phyloP scores from a whole-genome alignment of 345 rosid species.

The Salix purpurea region DNA sequence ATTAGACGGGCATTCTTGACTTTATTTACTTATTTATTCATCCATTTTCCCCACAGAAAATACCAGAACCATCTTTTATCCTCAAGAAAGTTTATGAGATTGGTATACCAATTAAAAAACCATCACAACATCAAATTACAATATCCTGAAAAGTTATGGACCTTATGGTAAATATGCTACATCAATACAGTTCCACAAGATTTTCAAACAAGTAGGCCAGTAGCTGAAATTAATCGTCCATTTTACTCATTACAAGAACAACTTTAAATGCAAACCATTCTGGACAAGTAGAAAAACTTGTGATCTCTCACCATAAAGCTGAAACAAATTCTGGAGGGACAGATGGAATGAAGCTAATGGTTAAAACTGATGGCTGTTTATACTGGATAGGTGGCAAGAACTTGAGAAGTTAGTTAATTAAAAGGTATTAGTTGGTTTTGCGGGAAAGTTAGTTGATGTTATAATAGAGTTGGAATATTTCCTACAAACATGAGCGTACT shows the following conservation, averaged over 20 bases:
- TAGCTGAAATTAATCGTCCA: background rate
- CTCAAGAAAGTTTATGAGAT: background rate
- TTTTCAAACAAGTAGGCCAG: background rate
- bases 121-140: background rate
- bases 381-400: background rate
- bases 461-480: background rate
- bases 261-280: background rate
- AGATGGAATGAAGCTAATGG: background rate
- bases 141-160: background rate
- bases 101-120: background rate
- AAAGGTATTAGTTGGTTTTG: background rate
- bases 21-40: background rate
- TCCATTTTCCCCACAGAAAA: background rate
- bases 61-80: background rate
- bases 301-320: background rate
- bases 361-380: background rate
- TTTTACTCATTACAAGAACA: background rate
- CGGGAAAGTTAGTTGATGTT: background rate
- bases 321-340: background rate
- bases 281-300: background rate
- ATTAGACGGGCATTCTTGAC: background rate
- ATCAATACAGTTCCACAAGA: background rate
- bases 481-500: background rate
- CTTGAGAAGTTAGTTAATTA: background rate
- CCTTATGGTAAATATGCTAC: background rate